Conservation (phyloP, 2,329 filamentous ascomycete species). For the Macrophomina tecta region DNA sequence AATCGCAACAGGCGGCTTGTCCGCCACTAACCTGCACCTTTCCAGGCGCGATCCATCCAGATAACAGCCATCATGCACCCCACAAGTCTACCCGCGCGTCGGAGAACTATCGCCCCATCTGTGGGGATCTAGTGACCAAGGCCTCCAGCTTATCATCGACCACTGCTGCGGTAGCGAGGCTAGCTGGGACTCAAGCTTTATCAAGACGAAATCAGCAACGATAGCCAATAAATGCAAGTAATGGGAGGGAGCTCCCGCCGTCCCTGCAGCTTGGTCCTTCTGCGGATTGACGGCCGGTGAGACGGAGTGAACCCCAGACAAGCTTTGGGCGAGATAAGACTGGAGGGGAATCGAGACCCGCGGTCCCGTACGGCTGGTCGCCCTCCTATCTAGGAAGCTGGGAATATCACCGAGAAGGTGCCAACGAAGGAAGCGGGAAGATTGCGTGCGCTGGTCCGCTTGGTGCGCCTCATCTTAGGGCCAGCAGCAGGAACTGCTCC, state of each 20-base stretch:
- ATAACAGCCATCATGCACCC: conserved; percentile 25
- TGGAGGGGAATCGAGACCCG: not conserved
- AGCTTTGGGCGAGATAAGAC: conserved; percentile 14
- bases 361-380: not conserved
- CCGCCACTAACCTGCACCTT: not conserved
- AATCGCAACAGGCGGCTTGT: not conserved
- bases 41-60: not conserved
- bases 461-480: not conserved
- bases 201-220: conserved; percentile 4
- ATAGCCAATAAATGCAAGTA: conserved; percentile 11
- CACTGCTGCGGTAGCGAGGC: conserved; percentile 7
- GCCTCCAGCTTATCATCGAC: conserved; percentile 20
- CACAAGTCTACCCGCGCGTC: conserved; percentile 11
- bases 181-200: not conserved
- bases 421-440: not conserved
- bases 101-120: conserved; percentile 8
- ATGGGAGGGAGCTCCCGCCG: conserved; percentile 8
- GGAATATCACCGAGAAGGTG: conserved; percentile 15
- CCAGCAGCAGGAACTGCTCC: not conserved
- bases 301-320: not conserved
- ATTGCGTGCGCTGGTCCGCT: not conserved
- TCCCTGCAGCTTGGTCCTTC: not conserved
- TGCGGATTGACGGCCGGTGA: not conserved
- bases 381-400: conserved; percentile 23
- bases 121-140: conserved; percentile 18